phyloP scores from a whole-genome alignment of 2,329 filamentous ascomycete genomes.

The Didymella keratinophila region DNA sequence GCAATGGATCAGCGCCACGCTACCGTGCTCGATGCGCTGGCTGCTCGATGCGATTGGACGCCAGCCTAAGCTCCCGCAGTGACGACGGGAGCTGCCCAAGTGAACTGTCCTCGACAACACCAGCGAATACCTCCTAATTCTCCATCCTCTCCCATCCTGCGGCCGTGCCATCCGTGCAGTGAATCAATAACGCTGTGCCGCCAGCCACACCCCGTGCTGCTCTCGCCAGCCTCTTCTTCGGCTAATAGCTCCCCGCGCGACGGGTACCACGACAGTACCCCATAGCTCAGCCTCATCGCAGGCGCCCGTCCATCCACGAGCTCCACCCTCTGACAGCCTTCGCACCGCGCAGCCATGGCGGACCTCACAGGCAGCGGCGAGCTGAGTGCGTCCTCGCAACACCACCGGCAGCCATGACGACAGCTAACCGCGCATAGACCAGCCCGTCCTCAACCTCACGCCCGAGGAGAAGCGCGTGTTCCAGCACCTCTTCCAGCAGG shows the following conservation, averaged over 20 bases:
- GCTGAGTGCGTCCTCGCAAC: constrained; percentile 36
- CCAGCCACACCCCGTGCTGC: constrained; percentile 7
- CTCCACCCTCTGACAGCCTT: constrained; percentile 24
- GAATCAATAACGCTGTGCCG: constrained; percentile 7
- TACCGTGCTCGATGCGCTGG: neutral
- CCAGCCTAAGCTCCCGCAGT: neutral
- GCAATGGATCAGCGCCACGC: constrained; percentile 2
- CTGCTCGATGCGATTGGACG: neutral
- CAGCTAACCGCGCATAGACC: constrained; percentile 37
- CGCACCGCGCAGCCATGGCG: constrained; percentile 44
- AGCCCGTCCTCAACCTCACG: constrained; percentile 79
- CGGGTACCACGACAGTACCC: constrained; percentile 36
- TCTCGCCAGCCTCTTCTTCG: constrained; percentile 35
- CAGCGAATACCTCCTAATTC: neutral
- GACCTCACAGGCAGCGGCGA: constrained; percentile 46
- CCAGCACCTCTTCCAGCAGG: constrained; percentile 89
- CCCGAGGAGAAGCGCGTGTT: constrained; percentile 94
- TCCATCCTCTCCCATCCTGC: neutral
- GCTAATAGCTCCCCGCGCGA: constrained; percentile 36
- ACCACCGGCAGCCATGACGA: neutral
- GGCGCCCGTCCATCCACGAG: constrained; percentile 22
- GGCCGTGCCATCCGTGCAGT: constrained; percentile 12
- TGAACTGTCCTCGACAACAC: constrained; percentile 9
- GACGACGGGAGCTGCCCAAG: neutral
- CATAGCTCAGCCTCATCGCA: constrained; percentile 35